These are phyloP conservation scores for Musa beccarii DNA, from an alignment of 176 grass and related monocot genomes.

Conservation along the genomic window DNA sequence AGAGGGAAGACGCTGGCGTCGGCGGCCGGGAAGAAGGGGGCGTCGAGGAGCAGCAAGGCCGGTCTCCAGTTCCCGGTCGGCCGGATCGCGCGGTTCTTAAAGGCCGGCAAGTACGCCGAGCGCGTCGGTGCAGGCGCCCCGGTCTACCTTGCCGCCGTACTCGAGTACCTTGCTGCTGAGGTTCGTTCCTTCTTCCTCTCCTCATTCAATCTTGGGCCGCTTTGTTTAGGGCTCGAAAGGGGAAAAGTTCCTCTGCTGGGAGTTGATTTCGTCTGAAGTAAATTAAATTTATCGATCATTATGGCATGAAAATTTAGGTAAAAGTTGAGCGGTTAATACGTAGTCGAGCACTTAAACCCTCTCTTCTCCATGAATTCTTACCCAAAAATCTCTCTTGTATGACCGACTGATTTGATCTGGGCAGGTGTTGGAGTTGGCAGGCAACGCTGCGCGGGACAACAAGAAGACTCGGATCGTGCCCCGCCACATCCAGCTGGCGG, in stretches of 20 bases:
- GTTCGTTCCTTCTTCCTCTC: conserved; percentile 15
- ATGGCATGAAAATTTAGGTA: no score
- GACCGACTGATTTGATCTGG: not conserved
- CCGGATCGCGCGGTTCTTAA: conserved; percentile 83
- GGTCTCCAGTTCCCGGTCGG: conserved; percentile 96
- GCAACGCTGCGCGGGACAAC: conserved; percentile 92
- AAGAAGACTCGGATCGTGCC: conserved; percentile 98
- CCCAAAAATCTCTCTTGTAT: not conserved
- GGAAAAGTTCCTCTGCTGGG: no score
- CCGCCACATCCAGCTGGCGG: conserved; percentile 93
- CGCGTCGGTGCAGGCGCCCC: conserved; percentile 91
- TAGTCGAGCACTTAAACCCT: no score
- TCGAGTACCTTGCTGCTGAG: conserved; percentile 96
- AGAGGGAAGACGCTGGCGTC: conserved; percentile 93
- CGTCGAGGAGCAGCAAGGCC: conserved; percentile 88
- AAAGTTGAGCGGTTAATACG: no score
- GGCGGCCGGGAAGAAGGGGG: conserved; percentile 63
- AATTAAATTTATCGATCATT: no score
- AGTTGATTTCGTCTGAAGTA: no score
- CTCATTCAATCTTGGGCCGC: not conserved
- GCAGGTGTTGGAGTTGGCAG: conserved; percentile 87
- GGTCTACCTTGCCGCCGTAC: conserved; percentile 88
- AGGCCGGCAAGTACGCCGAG: conserved; percentile 97
- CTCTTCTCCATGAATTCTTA: no score
- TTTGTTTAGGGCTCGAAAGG: not conserved